phyloP scores from a whole-genome alignment of 2,329 filamentous ascomycete genomes.

The Phoma sp. region DNA sequence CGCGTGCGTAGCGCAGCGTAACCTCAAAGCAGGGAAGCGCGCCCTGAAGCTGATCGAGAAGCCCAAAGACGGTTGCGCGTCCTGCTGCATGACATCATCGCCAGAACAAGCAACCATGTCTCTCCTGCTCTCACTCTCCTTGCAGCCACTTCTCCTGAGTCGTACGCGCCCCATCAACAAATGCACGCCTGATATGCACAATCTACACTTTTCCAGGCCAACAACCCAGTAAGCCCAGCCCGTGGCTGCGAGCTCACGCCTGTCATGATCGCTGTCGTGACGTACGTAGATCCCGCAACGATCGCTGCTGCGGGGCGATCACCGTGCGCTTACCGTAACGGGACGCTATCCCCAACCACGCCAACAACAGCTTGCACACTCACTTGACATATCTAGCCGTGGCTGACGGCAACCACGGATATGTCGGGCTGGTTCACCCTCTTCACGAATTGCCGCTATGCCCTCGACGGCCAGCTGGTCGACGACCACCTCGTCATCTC shows the following conservation, averaged over 20 bases:
- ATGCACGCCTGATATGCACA: neutral
- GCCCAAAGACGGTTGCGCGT: slow-evolving; percentile 4
- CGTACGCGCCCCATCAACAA: neutral
- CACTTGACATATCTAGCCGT: slow-evolving; percentile 3
- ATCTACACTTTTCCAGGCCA: neutral
- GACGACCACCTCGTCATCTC: slow-evolving; percentile 55
- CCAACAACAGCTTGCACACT: neutral
- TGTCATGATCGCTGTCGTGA: slow-evolving; percentile 20
- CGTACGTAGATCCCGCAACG: slow-evolving; percentile 20
- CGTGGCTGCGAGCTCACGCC: neutral
- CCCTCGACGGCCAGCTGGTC: slow-evolving; percentile 52
- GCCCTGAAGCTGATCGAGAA: slow-evolving; percentile 11
- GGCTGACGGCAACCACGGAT: slow-evolving; percentile 8
- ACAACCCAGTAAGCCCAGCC: too few relatives aligned
- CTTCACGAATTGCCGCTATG: slow-evolving; percentile 55
- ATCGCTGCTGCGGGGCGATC: slow-evolving; percentile 17
- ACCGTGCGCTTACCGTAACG: slow-evolving; percentile 6
- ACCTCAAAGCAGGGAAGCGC: slow-evolving; percentile 18
- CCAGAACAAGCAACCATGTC: slow-evolving; percentile 11
- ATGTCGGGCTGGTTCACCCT: slow-evolving; percentile 54
- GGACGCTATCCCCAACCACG: slow-evolving; percentile 11
- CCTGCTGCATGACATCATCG: slow-evolving; percentile 26
- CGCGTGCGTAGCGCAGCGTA: slow-evolving; percentile 1
- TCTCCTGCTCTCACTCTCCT: neutral
- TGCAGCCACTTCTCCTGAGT: too few relatives aligned